phyloP scores from a whole-genome alignment of 2,329 filamentous ascomycete genomes.

The Alternaria metachromatica region DNA sequence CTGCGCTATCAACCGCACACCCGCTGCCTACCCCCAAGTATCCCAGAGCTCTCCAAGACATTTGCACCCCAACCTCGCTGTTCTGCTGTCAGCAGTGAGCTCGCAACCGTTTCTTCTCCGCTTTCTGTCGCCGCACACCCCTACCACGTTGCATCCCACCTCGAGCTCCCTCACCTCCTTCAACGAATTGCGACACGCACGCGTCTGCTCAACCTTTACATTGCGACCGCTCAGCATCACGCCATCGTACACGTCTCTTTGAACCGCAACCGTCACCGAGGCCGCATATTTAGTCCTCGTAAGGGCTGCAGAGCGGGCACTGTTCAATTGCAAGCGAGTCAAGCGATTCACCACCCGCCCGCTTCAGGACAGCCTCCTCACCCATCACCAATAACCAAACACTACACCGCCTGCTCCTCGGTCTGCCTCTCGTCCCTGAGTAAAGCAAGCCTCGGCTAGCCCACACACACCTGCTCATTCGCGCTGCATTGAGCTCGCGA shows the following conservation, averaged over 20 bases:
- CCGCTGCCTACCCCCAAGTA: slow-evolving; percentile 4
- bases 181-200: slow-evolving; percentile 7
- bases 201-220: background rate
- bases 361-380: slow-evolving; percentile 23
- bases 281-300: slow-evolving; percentile 17
- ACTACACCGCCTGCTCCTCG: slow-evolving; percentile 8
- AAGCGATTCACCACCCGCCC: slow-evolving; percentile 20
- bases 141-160: slow-evolving; percentile 35
- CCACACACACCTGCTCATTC: slow-evolving; percentile 19
- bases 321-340: slow-evolving; percentile 25
- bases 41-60: slow-evolving; percentile 6
- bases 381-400: slow-evolving; percentile 13
- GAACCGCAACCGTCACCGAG: slow-evolving; percentile 15
- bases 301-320: slow-evolving; percentile 16
- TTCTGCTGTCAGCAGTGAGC: slow-evolving; percentile 5
- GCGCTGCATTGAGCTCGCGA: slow-evolving; percentile 17
- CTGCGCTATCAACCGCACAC: slow-evolving; percentile 21
- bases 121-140: slow-evolving; percentile 35
- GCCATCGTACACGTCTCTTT: background rate
- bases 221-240: slow-evolving; percentile 1
- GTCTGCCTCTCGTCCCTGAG: slow-evolving; percentile 1
- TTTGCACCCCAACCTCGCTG: slow-evolving; percentile 10
- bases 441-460: slow-evolving; percentile 16
- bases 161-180: slow-evolving; percentile 21
- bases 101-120: slow-evolving; percentile 32